Base-by-base conservation (phyloP, 78 protist genomes). In the Polysphondylium violaceum region DNA sequence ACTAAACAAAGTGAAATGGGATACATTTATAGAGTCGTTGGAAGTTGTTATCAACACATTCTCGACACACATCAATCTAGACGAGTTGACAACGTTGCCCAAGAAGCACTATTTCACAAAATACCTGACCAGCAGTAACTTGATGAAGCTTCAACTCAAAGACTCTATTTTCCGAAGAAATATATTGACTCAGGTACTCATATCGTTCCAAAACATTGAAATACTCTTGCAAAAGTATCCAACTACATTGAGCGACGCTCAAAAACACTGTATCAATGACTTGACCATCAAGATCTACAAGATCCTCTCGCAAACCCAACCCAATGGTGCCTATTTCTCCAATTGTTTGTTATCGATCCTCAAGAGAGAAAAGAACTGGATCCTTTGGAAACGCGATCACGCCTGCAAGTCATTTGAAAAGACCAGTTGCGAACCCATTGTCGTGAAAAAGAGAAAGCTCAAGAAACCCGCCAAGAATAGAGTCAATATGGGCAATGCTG, bases 291-390 rank as follows among this genome's bases (percentile, higher is more conserved):
- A 40, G 59, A 59, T 59, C 29, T 44, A 38, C 12, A 83, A 83
- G 33, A 83, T 83, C 16, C n/a, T 83, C 25, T 55, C 69, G 58
- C 64, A 67, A 14, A 69, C 91, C 14, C 77, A 83, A 59, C 91
- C 91, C 27, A 51, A 59, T 58, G 91, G 91, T 21, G 73, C 31
- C 41, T 74, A 69, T 55, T 83, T 69, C 69, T 60, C 79, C 27
- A 56, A 69, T 17, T 58, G 79, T 41, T 41, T 83, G 33, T 38
- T 59, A 31, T 27, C 41, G 11, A 59, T 83, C 19, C 58, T 83
- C 29, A 83, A 83, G 58, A 83, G 91, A 69, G 91, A 83, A 36
- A 83, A 74, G 14, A 83, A 83, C 69, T 83, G 91, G 91, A 58
- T 83, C 0, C 14, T 63, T 27, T 83, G 91, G 91, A 83, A 83